phyloP scores from a whole-genome alignment of 352 stramenopile genomes.

The Sclerospora graminicola region DNA sequence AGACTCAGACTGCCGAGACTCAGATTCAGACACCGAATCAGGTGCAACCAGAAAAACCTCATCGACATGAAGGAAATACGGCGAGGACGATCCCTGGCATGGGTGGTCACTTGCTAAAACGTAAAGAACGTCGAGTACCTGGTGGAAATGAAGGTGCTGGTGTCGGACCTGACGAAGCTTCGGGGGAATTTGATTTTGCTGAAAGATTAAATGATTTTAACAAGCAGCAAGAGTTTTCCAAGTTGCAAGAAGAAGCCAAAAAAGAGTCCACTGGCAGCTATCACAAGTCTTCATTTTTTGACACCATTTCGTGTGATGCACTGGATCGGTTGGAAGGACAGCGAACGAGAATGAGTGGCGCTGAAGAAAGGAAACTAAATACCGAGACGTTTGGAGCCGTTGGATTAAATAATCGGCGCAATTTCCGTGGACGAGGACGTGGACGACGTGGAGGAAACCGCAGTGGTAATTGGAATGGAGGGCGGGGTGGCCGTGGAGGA shows the following conservation, averaged over 20 bases:
- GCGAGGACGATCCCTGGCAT: slow-evolving; percentile 69
- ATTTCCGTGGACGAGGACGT: slow-evolving; percentile 54
- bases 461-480: slow-evolving; percentile 25
- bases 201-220: slow-evolving; percentile 53
- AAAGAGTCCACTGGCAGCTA: slow-evolving; percentile 55
- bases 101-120: slow-evolving; percentile 69
- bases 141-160: slow-evolving; percentile 13
- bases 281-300: slow-evolving; percentile 86
- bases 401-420: slow-evolving; percentile 76
- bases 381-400: slow-evolving; percentile 84
- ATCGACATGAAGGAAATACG: slow-evolving; percentile 11
- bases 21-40: slow-evolving; percentile 2
- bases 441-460: slow-evolving; percentile 30
- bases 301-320: slow-evolving; percentile 85
- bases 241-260: slow-evolving; percentile 32
- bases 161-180: slow-evolving; percentile 13
- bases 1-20: slow-evolving; percentile 3
- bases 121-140: slow-evolving; percentile 58
- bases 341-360: slow-evolving; percentile 48
- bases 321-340: slow-evolving; percentile 73
- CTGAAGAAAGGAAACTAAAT: slow-evolving; percentile 80
- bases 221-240: slow-evolving; percentile 74
- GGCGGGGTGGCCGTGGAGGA: slow-evolving; percentile 14
- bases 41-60: slow-evolving; percentile 1
- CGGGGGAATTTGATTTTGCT: slow-evolving; percentile 67